Conservation (phyloP, 768 basidiomycete genomes). For the Psilocybe azurescens region DNA sequence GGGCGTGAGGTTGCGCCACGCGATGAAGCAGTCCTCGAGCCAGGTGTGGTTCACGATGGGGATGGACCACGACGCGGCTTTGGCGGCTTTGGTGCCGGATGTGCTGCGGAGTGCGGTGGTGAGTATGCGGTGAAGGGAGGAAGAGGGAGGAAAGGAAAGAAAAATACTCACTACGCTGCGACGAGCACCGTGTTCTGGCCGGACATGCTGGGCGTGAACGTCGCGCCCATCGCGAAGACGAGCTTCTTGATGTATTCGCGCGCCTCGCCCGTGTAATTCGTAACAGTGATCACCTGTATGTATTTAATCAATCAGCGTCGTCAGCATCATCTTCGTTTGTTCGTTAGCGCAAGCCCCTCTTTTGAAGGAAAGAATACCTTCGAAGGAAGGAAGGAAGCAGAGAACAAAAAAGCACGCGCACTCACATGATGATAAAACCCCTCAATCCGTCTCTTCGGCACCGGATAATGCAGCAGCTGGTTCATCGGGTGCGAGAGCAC, state of each 20-base stretch:
- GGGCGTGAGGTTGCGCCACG: slow-evolving; percentile 75
- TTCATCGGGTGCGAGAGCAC: slow-evolving; percentile 67
- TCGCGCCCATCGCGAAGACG: slow-evolving; percentile 76
- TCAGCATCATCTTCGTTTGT: too few species aligned
- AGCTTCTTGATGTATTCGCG: slow-evolving; percentile 89
- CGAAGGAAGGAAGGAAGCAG: slow-evolving; percentile 5
- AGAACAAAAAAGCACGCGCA: slow-evolving; percentile 5
- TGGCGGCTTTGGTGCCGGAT: slow-evolving; percentile 65
- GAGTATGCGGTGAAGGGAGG: neutral
- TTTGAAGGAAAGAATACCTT: too few species aligned
- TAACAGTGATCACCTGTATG: slow-evolving; percentile 76
- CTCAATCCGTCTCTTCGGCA: slow-evolving; percentile 63
- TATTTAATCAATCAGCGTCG: neutral
- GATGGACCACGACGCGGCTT: slow-evolving; percentile 81
- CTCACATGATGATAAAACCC: slow-evolving; percentile 70
- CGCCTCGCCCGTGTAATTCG: slow-evolving; percentile 87
- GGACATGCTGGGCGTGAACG: slow-evolving; percentile 84
- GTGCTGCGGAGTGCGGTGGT: slow-evolving; percentile 31
- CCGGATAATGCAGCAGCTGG: slow-evolving; percentile 85
- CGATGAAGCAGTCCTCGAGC: slow-evolving; percentile 88
- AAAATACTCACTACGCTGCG: slow-evolving; percentile 75
- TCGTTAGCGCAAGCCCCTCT: too few species aligned
- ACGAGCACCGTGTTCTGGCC: slow-evolving; percentile 80
- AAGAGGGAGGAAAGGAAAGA: neutral
- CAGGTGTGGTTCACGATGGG: slow-evolving; percentile 89